Evolutionary conservation across 139 green algal species (phyloP), one percentile per base, ranked within the genome.

Genomic region (Coccomyxa sp.): DNA sequence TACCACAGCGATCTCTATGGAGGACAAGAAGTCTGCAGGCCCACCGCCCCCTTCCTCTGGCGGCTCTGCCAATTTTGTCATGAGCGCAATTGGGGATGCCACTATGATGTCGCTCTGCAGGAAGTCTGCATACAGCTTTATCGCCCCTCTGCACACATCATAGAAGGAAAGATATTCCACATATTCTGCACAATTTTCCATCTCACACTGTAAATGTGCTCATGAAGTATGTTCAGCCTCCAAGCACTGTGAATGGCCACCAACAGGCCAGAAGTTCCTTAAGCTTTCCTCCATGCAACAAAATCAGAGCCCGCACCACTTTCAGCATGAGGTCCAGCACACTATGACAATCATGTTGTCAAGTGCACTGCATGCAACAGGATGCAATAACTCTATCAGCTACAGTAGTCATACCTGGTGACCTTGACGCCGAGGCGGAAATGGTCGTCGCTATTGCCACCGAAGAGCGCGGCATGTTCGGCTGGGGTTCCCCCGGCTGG

Each of bases 341-440:
- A 51, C 7, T 51, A 7, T 51, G 38, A 51, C 7, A 51, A 3
- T 51, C 38, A 51, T 11, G 38, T 11, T 51, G 38, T 51, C 7
- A 51, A 3, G 38, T 3, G 7, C 38, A 51, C 3, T 51, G 7
- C 38, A 51, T 51, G 38, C 38, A 51, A 51, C 38, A n/a, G n/a
- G n/a, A n/a, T n/a, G n/a, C n/a, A n/a, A n/a, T n/a, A n/a, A n/a
- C n/a, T n/a, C n/a, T n/a, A n/a, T n/a, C n/a, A n/a, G n/a, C n/a
- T 51, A 7, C 38, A 51, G 7, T 7, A 51, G 38, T 7, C 71
- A 18, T 25, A 89, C 77, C 91, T 90, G 10, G 94, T 98, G 60
- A 99, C 86, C 86, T 98, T 98, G 83, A 99, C 93, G 68, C 96
- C 96, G 60, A 99, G 27, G 30, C 92, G 82, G 88, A 99, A 99